phyloP scores from a whole-genome alignment of 441 rosid species.

The Erodium texanum region DNA sequence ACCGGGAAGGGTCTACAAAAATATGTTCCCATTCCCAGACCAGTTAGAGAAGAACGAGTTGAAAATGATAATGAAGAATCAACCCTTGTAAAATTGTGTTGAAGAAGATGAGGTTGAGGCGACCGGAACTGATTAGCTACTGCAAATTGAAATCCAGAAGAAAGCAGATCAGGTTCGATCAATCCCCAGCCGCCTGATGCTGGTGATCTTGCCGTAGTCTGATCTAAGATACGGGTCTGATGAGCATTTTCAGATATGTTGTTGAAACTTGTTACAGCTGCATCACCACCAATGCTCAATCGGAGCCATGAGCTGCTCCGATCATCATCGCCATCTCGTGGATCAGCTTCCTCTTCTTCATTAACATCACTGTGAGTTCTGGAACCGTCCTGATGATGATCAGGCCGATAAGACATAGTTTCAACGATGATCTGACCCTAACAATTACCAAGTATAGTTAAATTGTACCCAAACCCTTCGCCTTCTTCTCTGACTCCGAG shows the following conservation, averaged over 20 bases:
- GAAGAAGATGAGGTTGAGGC: no score
- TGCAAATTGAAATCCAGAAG: conserved; percentile 6
- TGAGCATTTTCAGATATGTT: no score
- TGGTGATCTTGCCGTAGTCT: no score
- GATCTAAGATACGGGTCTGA: no score
- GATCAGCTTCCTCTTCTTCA: background rate
- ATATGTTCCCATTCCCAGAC: conserved; percentile 30
- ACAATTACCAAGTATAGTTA: no score
- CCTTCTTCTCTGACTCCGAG: background rate
- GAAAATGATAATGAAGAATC: no score
- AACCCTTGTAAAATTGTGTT: no score
- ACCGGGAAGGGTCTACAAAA: conserved; percentile 51
- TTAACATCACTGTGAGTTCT: conserved; percentile 44
- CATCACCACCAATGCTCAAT: conserved; percentile 54
- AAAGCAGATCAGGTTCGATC: conserved; percentile 69
- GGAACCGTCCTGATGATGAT: conserved; percentile 23
- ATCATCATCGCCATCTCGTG: background rate
- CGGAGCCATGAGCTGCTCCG: conserved; percentile 49
- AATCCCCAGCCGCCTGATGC: conserved; percentile 20
- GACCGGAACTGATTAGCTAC: no score
- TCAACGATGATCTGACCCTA: conserved; percentile 50
- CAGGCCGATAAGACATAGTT: no score
- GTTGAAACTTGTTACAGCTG: conserved; percentile 3
- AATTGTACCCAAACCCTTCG: conserved; percentile 20
- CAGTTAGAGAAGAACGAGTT: no score